A percentile compares a stretch with the other conserved stretches of the same genome.
Conservation (phyloP, 2,329 filamentous ascomycete genomes). For the Nemania abortiva region DNA sequence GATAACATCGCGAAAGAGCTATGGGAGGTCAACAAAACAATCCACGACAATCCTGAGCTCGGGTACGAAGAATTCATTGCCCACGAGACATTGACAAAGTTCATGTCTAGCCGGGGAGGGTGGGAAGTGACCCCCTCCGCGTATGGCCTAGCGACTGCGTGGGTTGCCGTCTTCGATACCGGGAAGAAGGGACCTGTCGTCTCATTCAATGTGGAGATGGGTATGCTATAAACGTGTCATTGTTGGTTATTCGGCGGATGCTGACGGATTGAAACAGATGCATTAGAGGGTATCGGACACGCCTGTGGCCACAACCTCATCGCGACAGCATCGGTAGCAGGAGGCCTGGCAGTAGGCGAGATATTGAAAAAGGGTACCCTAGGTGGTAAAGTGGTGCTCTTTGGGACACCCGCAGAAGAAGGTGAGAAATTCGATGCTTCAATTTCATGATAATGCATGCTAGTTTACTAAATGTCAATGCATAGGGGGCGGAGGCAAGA, state of each 20-base stretch:
- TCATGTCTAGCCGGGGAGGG: slow-evolving; percentile 56
- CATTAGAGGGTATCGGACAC: slow-evolving; percentile 63
- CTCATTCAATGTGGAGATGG: slow-evolving; percentile 63
- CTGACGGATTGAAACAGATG: slow-evolving; percentile 54
- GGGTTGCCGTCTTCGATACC: slow-evolving; percentile 63
- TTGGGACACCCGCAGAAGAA: slow-evolving; percentile 68
- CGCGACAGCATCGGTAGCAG: slow-evolving; percentile 61
- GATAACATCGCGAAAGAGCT: slow-evolving; percentile 56
- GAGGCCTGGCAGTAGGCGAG: slow-evolving; percentile 60
- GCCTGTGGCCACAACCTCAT: slow-evolving; percentile 69
- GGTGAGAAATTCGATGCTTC: slow-evolving; percentile 44
- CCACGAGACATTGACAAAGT: slow-evolving; percentile 63
- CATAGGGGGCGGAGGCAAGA: slow-evolving; percentile 62
- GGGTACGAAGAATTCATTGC: slow-evolving; percentile 62
- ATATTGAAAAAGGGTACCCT: slow-evolving; percentile 57
- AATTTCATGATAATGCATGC: not conserved
- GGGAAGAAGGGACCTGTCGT: slow-evolving; percentile 60
- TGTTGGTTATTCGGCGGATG: not conserved
- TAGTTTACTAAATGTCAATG: slow-evolving; percentile 16
- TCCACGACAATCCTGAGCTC: slow-evolving; percentile 65
- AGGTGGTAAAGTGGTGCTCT: slow-evolving; percentile 59
- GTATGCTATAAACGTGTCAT: slow-evolving; percentile 42
- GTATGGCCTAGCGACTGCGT: slow-evolving; percentile 65
- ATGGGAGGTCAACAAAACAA: slow-evolving; percentile 61
- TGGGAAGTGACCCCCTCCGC: slow-evolving; percentile 66